Percentiles rank a stretch among this genome's conserved stretches.
These are phyloP conservation scores for Ceriops zippeliana DNA, from an alignment of 345 rosid species.

Conservation along the genomic window DNA sequence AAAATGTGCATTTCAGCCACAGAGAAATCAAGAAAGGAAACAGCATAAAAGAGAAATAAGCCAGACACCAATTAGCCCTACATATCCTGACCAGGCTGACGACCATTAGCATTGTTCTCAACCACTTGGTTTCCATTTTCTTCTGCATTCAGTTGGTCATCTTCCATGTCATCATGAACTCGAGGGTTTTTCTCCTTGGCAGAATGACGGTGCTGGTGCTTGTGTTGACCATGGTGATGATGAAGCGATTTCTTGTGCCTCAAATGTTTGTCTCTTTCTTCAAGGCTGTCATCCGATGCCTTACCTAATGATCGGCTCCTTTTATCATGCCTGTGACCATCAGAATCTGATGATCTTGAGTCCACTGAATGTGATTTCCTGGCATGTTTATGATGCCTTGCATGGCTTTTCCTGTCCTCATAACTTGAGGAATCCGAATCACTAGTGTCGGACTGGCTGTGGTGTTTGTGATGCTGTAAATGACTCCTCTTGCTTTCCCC, in stretches of 20 bases:
- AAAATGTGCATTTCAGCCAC: too few species aligned
- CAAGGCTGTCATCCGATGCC: constrained; percentile 38
- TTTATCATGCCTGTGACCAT: constrained; percentile 4
- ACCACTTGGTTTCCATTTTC: constrained; percentile 14
- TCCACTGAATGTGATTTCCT: constrained; percentile 14
- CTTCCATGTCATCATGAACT: background rate
- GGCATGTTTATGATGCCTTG: constrained; percentile 26
- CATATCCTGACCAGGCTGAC: background rate
- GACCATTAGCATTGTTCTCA: background rate
- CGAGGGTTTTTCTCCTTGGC: constrained; percentile 10
- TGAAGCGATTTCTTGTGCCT: constrained; percentile 27
- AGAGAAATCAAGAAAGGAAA: too few species aligned
- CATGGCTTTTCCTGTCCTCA: constrained; percentile 23
- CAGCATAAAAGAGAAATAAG: background rate
- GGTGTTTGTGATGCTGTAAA: constrained; percentile 37
- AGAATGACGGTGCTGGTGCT: constrained; percentile 7
- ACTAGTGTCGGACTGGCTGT: background rate
- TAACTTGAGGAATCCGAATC: constrained; percentile 21
- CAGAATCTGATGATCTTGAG: constrained; percentile 29
- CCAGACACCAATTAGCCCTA: background rate
- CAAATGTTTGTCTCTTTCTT: constrained; percentile 16
- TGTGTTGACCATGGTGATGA: constrained; percentile 26
- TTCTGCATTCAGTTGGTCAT: constrained; percentile 1
- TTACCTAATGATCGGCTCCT: constrained; percentile 30
- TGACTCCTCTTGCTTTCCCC: constrained; percentile 31